phyloP scores from a whole-genome alignment of 306 rosid species.

The Castanea sativa region DNA sequence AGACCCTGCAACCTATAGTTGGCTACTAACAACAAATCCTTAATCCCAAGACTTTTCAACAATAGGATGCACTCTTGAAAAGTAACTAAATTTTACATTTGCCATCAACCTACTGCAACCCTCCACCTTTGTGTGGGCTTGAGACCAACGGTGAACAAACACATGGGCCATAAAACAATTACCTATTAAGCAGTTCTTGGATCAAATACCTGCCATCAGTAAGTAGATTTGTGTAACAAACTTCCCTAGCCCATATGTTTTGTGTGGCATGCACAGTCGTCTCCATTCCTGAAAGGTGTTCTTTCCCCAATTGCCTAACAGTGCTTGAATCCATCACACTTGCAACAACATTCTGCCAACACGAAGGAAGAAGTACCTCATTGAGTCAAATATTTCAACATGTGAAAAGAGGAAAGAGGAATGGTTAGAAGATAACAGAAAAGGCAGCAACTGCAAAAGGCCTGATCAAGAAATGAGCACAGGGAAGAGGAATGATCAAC shows the following conservation, averaged over 20 bases:
- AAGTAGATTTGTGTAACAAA: conserved; percentile 34
- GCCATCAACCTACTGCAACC: too few species aligned
- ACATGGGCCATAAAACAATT: conserved; percentile 5
- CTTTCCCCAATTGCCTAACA: conserved; percentile 37
- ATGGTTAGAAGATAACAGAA: neutral
- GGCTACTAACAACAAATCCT: too few species aligned
- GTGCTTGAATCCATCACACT: conserved; percentile 52
- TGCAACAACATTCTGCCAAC: conserved; percentile 63
- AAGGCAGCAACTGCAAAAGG: neutral
- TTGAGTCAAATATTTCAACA: conserved; percentile 9
- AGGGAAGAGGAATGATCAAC: neutral
- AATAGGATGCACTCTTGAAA: too few species aligned
- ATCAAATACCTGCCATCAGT: conserved; percentile 55
- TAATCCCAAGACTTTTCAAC: too few species aligned
- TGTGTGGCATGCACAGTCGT: conserved; percentile 31
- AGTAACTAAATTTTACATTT: too few species aligned
- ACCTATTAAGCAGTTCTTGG: conserved; percentile 38
- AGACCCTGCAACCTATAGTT: too few species aligned
- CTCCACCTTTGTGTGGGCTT: too few species aligned
- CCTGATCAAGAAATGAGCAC: neutral
- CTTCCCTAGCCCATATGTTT: conserved; percentile 63
- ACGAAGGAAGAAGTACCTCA: conserved; percentile 7
- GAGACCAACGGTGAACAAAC: too few species aligned
- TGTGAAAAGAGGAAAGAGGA: neutral
- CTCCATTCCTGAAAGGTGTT: conserved; percentile 39